Base-by-base conservation (phyloP, 495 filamentous ascomycete species). In the Bacidia rubella region DNA sequence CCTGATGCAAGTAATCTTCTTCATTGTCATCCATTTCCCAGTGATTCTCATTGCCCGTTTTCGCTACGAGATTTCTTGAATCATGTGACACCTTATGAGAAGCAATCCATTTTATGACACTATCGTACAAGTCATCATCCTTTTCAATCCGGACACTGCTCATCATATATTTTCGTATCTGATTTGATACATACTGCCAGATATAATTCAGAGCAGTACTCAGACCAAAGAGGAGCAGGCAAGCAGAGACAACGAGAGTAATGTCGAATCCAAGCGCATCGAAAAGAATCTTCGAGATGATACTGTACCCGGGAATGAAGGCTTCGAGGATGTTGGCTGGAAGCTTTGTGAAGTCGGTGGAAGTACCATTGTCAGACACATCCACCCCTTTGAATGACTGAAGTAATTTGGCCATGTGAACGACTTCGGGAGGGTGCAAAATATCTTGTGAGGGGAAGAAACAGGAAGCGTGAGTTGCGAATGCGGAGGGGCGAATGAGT, bases 221-320 rank as follows among this genome's bases (percentile, higher is more conserved):
- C 20, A 84, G 47, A 27, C 70, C 65, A 20, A 75, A 72, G 1
- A 86, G 51, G 0, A 85, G 55, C 12, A 80, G 63, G 43, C 53
- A 56, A 2, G 54, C 42, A 1, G 83, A 82, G 38, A 90, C 72
- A 63, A 86, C 81, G n/a, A 80, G 49, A 44, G 78, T 80, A 11
- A 87, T 67, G 59, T 93, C 86, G 63, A 93, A 73, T 41, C 80
- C 72, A 1, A 85, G 66, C 50, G 79, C 74, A 23, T 76, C 76
- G 5, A 75, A 64, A 4, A 85, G 57, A 22, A 79, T 72, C 1
- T 73, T 65, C 0, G 81, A 80, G 48, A 86, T 68, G 55, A 83
- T 62, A 1, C 78, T 73, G 63, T 86, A 87, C 15, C 85, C 85
- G 0, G 85, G 85, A 51, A 90, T 79, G 62, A 90, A 74, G 23